These are phyloP conservation scores for Colletotrichum falcatum DNA, from an alignment of 2,329 filamentous ascomycete genomes.

Conservation along the genomic window DNA sequence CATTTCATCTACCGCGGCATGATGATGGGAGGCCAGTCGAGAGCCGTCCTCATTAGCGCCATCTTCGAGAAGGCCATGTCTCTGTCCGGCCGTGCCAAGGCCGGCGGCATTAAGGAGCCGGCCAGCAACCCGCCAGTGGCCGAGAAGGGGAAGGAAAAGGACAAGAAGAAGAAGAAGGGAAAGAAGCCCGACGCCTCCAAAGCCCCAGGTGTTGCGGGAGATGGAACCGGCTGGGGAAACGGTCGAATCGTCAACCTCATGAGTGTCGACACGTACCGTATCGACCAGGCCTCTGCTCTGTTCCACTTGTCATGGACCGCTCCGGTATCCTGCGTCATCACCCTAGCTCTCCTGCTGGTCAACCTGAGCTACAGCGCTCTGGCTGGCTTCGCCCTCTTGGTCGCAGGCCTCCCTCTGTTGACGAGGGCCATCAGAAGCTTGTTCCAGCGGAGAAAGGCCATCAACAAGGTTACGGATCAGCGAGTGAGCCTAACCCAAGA, in stretches of 20 bases:
- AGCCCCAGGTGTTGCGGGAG: constrained; percentile 66
- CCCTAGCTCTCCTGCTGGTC: constrained; percentile 82
- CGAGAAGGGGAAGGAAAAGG: constrained; percentile 52
- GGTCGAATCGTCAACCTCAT: constrained; percentile 93
- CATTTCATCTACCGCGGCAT: constrained; percentile 95
- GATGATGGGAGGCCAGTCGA: constrained; percentile 86
- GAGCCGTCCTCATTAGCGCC: constrained; percentile 84
- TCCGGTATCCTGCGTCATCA: constrained; percentile 82
- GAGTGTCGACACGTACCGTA: constrained; percentile 93
- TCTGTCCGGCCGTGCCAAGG: constrained; percentile 87
- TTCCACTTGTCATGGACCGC: constrained; percentile 94
- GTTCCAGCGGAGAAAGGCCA: constrained; percentile 78
- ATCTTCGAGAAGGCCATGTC: constrained; percentile 95
- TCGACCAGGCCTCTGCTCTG: constrained; percentile 88
- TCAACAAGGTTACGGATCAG: constrained; percentile 96
- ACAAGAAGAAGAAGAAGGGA: constrained; percentile 54
- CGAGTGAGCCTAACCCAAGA: constrained; percentile 92
- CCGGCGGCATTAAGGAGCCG: constrained; percentile 72
- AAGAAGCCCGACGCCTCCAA: constrained; percentile 55
- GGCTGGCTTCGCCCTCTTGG: constrained; percentile 85
- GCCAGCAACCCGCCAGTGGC: constrained; percentile 61
- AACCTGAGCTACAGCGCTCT: constrained; percentile 93
- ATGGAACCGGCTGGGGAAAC: constrained; percentile 90
- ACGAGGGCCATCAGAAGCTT: constrained; percentile 82
- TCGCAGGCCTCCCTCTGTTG: constrained; percentile 82